These are phyloP conservation scores for Megacollybia marginata DNA, from an alignment of 768 basidiomycete genomes.

Conservation along the genomic window DNA sequence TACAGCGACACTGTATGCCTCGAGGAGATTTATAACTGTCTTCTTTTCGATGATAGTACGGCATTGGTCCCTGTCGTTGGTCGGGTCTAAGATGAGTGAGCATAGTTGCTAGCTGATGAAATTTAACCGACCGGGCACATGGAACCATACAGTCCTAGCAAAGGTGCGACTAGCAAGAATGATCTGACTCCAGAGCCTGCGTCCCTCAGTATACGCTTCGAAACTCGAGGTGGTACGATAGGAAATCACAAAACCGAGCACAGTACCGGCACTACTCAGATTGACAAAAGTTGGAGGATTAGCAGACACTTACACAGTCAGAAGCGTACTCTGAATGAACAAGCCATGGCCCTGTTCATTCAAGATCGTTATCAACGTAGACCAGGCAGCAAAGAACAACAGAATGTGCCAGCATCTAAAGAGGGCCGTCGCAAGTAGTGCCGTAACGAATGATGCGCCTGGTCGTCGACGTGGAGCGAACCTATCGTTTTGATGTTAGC, in stretches of 20 bases:
- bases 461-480: too few species aligned
- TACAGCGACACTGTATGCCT: conserved; percentile 56
- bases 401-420: conserved; percentile 54
- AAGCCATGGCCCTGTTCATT: conserved; percentile 38
- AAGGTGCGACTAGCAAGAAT: conserved; percentile 50
- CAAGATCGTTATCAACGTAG: conserved; percentile 47
- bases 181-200: conserved; percentile 65
- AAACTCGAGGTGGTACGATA: conserved; percentile 68
- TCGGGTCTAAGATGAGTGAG: conserved; percentile 18
- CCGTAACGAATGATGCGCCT: too few species aligned
- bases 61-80: conserved; percentile 4
- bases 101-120: conserved; percentile 8
- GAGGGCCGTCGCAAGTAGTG: conserved; percentile 24
- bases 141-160: conserved; percentile 61
- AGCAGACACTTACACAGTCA: conserved; percentile 51
- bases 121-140: conserved; percentile 40
- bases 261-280: conserved; percentile 41
- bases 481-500: too few species aligned
- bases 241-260: conserved; percentile 69
- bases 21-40: conserved; percentile 60
- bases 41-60: conserved; percentile 56
- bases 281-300: background rate
- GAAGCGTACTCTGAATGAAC: conserved; percentile 42
- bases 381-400: conserved; percentile 57
- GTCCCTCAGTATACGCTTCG: conserved; percentile 71